These are phyloP conservation scores for Labyrinthula sp. DNA, from an alignment of 352 stramenopile genomes.

Conservation along the genomic window DNA sequence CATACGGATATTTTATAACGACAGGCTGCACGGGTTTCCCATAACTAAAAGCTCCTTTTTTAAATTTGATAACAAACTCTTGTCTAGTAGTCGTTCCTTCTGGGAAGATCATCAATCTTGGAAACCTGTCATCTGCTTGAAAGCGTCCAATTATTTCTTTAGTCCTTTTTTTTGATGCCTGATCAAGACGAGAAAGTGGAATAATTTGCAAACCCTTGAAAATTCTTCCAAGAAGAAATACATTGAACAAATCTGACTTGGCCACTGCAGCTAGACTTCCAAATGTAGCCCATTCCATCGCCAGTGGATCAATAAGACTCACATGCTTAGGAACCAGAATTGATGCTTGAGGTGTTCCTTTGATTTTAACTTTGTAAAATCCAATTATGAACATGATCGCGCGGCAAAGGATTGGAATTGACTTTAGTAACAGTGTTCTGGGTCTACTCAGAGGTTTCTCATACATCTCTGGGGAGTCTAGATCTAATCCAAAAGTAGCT, in stretches of 20 bases:
- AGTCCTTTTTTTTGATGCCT: too few relatives aligned
- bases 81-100: conserved; percentile 35
- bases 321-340: conserved; percentile 17
- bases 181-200: too few relatives aligned
- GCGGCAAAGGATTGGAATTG: conserved; percentile 6
- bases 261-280: conserved; percentile 12
- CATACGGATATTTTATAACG: conserved; percentile 20
- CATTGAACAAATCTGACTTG: conserved; percentile 22
- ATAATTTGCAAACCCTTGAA: conserved; percentile 16
- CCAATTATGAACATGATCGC: conserved; percentile 7
- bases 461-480: too few relatives aligned
- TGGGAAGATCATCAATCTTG: conserved; percentile 36
- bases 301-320: conserved; percentile 19
- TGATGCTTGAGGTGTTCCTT: conserved; percentile 6
- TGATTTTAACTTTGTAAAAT: conserved; percentile 9
- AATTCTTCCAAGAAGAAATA: conserved; percentile 14
- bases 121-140: too few relatives aligned
- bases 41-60: conserved; percentile 33
- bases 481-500: too few relatives aligned
- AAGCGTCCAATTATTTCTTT: too few relatives aligned
- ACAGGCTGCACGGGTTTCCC: conserved; percentile 31
- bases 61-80: conserved; percentile 31
- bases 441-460: conserved; percentile 9
- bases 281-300: conserved; percentile 22
- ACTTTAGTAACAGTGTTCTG: conserved; percentile 1